These are phyloP conservation scores for Setaria viridis DNA, from an alignment of 202 grass and related monocot genomes.

Conservation along the genomic window DNA sequence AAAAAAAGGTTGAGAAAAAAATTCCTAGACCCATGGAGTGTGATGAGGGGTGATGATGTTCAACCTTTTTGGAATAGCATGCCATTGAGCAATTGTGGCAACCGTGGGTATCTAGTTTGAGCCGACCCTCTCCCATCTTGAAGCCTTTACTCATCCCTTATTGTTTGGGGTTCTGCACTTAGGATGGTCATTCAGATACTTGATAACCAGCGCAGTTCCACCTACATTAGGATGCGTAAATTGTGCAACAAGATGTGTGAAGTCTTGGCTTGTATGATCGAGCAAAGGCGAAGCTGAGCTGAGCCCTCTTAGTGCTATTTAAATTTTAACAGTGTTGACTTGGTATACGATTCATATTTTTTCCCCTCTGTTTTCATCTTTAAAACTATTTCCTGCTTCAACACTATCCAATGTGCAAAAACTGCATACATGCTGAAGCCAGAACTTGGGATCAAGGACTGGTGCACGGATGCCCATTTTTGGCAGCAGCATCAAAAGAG, in stretches of 20 bases:
- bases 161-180: slow-evolving; percentile 27
- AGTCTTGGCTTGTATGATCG: slow-evolving; percentile 13
- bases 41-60: slow-evolving; percentile 31
- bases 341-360: background rate
- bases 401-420: background rate
- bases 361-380: background rate
- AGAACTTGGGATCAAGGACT: background rate
- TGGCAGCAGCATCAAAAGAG: too few species aligned
- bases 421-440: background rate
- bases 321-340: background rate
- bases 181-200: slow-evolving; percentile 34
- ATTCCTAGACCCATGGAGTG: background rate
- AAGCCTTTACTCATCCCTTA: background rate
- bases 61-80: slow-evolving; percentile 2
- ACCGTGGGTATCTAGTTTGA: background rate
- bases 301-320: slow-evolving; percentile 8
- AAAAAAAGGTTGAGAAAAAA: too few species aligned
- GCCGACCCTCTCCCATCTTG: background rate
- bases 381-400: background rate
- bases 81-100: slow-evolving; percentile 14
- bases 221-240: slow-evolving; percentile 18
- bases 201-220: slow-evolving; percentile 39
- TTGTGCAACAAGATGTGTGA: slow-evolving; percentile 21
- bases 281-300: slow-evolving; percentile 31
- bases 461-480: background rate